phyloP scores from a whole-genome alignment of 139 green algal genomes.

The Parachlorella kessleri region DNA sequence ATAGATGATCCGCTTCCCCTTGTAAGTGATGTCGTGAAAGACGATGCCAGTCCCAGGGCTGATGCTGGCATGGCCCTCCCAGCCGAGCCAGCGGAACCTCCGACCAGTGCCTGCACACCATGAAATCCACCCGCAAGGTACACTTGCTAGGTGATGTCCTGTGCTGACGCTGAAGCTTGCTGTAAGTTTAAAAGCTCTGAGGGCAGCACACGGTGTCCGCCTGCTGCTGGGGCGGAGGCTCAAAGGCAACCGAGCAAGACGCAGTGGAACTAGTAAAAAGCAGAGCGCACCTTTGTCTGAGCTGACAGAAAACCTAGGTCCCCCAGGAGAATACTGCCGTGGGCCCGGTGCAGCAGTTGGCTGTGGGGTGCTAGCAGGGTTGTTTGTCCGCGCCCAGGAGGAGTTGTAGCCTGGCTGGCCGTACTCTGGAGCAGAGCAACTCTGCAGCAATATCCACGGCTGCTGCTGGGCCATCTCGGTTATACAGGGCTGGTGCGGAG shows the following conservation, averaged over 20 bases:
- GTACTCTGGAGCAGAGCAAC: not conserved
- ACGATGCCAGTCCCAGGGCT: conserved; percentile 17
- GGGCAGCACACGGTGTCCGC: too few relatives aligned
- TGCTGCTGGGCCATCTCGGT: too few relatives aligned
- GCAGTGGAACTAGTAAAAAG: too few relatives aligned
- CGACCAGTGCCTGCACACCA: conserved; percentile 7
- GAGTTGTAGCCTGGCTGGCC: not conserved
- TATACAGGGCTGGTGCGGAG: too few relatives aligned
- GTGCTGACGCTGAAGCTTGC: too few relatives aligned
- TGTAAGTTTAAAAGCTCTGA: too few relatives aligned
- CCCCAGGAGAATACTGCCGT: not conserved
- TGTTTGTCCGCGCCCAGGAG: not conserved
- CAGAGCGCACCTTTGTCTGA: not conserved
- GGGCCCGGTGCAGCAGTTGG: not conserved
- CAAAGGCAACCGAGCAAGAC: too few relatives aligned
- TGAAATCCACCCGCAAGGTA: too few relatives aligned
- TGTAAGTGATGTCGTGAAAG: conserved; percentile 39
- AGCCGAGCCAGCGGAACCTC: conserved; percentile 25
- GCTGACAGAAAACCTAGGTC: not conserved
- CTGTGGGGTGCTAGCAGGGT: too few relatives aligned
- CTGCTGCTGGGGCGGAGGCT: too few relatives aligned
- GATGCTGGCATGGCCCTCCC: conserved; percentile 34
- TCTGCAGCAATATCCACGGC: not conserved
- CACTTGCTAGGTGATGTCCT: too few relatives aligned
- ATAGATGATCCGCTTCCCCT: conserved; percentile 36